These are phyloP conservation scores for Chenopodium berlandieri DNA, from an alignment of 148 eudicot genomes.

Conservation along the genomic window DNA sequence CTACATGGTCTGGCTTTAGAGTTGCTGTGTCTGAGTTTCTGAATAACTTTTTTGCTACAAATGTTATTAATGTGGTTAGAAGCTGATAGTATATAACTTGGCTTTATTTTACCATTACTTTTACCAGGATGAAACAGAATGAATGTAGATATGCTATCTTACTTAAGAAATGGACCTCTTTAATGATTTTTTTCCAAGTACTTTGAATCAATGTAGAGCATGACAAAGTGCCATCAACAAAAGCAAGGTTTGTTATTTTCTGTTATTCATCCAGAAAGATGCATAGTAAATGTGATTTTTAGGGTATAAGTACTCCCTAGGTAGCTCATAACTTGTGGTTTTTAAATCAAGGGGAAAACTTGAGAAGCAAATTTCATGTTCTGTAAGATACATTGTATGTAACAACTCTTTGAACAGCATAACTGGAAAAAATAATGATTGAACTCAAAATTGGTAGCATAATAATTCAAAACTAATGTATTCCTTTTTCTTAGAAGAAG, in stretches of 20 bases:
- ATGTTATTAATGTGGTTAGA: neutral
- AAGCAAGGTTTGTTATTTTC: neutral
- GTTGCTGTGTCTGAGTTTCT: neutral
- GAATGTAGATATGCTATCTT: conserved; percentile 1
- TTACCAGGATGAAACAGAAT: neutral
- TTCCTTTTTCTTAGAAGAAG: neutral
- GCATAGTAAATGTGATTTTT: neutral
- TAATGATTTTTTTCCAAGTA: neutral
- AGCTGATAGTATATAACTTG: neutral
- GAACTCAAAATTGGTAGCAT: neutral
- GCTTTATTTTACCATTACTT: neutral
- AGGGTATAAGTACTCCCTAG: neutral
- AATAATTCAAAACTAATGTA: neutral
- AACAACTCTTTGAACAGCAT: neutral
- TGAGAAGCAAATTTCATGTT: neutral
- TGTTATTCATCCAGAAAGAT: neutral
- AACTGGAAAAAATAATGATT: neutral
- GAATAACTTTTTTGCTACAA: neutral
- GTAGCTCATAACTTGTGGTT: neutral
- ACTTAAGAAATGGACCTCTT: neutral
- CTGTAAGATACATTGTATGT: neutral
- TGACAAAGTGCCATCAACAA: neutral
- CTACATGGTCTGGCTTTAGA: neutral
- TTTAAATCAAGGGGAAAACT: neutral
- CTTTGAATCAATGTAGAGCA: neutral